phyloP scores from a whole-genome alignment of 1,284 basidiomycete species.

The Naganishia cerealis region DNA sequence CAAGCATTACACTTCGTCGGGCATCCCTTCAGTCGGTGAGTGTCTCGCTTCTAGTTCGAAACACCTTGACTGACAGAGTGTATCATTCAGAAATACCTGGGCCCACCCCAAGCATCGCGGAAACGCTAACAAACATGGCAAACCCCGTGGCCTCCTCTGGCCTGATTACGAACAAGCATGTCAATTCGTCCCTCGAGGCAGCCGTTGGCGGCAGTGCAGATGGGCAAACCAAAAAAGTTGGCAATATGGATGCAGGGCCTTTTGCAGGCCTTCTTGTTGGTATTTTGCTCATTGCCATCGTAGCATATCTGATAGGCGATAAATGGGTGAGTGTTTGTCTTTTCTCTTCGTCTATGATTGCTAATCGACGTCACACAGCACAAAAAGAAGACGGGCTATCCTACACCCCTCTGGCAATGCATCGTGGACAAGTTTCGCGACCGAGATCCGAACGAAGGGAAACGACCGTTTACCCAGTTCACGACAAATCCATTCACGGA shows the following conservation, averaged over 20 bases:
- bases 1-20: background rate
- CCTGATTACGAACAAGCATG: background rate
- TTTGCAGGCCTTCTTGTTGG: slow-evolving; percentile 15
- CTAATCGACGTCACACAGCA: background rate
- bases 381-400: slow-evolving; percentile 11
- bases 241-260: slow-evolving; percentile 6
- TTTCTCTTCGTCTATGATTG: background rate
- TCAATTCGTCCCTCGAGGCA: slow-evolving; percentile 6
- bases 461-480: slow-evolving; percentile 3
- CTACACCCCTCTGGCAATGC: slow-evolving; percentile 10
- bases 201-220: background rate
- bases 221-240: slow-evolving; percentile 6
- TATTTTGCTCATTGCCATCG: background rate
- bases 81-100: background rate
- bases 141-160: slow-evolving; percentile 11
- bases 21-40: background rate
- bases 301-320: background rate
- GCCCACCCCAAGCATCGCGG: background rate
- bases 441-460: slow-evolving; percentile 12
- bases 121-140: slow-evolving; percentile 8
- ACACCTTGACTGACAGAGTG: background rate
- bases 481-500: background rate
- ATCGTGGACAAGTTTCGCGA: slow-evolving; percentile 10
- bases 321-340: slow-evolving; percentile 6
- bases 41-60: background rate